Evolutionary conservation across 2,329 filamentous ascomycete species (phyloP), one percentile per base, ranked within the genome.

Genomic region (Microdochium paspali): DNA sequence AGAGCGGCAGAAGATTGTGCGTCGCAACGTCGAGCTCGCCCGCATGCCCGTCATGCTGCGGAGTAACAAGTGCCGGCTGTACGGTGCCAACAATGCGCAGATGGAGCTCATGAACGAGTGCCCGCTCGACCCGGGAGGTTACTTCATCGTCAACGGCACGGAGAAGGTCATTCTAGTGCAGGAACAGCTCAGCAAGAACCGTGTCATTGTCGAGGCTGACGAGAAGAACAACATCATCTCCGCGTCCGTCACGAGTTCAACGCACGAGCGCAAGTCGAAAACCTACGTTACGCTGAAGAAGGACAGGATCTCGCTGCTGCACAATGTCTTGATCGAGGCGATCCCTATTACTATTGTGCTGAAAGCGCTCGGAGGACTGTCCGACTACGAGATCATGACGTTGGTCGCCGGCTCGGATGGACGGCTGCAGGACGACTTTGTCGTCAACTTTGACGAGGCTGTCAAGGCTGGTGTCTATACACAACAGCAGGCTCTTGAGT

Each of bases 111-210:
- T 97, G 74, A 93, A 95, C 60, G 93, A 98, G 69, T 98, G 93
- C 60, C 89, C 93, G 13, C 74, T 98, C 35, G 93, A 98, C 61
- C 93, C 94, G 1, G 93, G 93, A 53, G 93, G 93, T 46, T 98
- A 98, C 66, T 98, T 98, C 60, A 93, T 98, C 59, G 90, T 97
- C 55, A 89, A 91, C 58, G 93, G 93, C 44, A 96, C 94, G 20
- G 93, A 98, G 66, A 98, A 98, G 72, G 93, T 98, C 56, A 98
- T 98, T 61, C 72, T 98, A 40, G 94, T 98, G 13, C 93, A 98
- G 66, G 94, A 98, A 63, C 93, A 98, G 69, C 73, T 98, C 62
- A 98, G 93, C 77, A 98, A 98, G 77, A 98, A 98, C 67, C 83
- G 93, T 71, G 87, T 98, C 59, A 96, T 98, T 63, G 91, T 98